Percentiles rank a stretch among this genome's conserved stretches.
phyloP scores from a whole-genome alignment of 306 rosid species.

The Albizia julibrissin region DNA sequence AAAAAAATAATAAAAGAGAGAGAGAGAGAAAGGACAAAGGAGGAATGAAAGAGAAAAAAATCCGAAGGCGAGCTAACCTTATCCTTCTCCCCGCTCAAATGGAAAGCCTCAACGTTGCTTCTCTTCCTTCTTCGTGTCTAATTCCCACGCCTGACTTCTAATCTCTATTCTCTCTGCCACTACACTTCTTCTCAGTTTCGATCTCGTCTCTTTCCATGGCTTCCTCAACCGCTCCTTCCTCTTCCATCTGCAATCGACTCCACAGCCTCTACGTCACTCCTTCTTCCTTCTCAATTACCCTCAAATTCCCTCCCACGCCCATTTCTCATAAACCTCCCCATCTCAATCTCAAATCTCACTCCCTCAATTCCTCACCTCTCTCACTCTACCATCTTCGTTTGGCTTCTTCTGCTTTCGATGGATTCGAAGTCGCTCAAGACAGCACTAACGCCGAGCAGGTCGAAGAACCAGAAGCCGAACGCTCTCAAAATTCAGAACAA shows the following conservation, averaged over 20 bases:
- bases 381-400: slow-evolving; percentile 43
- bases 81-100: slow-evolving; percentile 30
- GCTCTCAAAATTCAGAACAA: slow-evolving; percentile 27
- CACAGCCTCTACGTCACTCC: slow-evolving; percentile 47
- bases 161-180: neutral
- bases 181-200: slow-evolving; percentile 27
- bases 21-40: neutral
- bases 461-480: slow-evolving; percentile 38
- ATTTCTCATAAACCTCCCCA: slow-evolving; percentile 48
- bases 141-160: neutral
- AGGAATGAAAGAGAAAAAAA: neutral
- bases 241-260: slow-evolving; percentile 57
- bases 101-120: slow-evolving; percentile 7
- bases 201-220: slow-evolving; percentile 48
- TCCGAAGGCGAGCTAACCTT: slow-evolving; percentile 36
- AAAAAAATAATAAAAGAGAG: too few relatives aligned
- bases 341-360: slow-evolving; percentile 46
- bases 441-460: slow-evolving; percentile 30
- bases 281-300: slow-evolving; percentile 48
- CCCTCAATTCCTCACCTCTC: slow-evolving; percentile 38
- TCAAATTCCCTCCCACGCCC: slow-evolving; percentile 47
- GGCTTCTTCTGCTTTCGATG: slow-evolving; percentile 52
- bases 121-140: neutral
- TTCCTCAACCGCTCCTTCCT: slow-evolving; percentile 50
- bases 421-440: slow-evolving; percentile 44